A percentile compares a stretch with the other conserved stretches of the same genome.
phyloP scores from a whole-genome alignment of 768 basidiomycete genomes.

The Pulveroboletus sp. region DNA sequence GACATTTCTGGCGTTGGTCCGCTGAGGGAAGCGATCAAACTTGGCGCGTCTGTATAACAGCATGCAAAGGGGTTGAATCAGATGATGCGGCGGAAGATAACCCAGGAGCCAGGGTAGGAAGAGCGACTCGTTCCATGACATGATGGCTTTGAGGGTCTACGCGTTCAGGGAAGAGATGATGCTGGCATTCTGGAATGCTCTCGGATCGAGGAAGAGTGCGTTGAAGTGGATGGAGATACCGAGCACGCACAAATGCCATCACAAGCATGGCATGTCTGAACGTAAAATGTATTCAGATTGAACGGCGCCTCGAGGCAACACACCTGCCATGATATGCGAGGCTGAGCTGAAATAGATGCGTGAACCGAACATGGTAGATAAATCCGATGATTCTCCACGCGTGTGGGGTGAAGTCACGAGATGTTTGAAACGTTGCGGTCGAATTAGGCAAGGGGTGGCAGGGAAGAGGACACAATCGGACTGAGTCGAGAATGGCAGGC shows the following conservation, averaged over 20 bases:
- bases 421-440: constrained; percentile 12
- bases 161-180: not conserved
- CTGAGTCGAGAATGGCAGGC: constrained; percentile 10
- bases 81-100: constrained; percentile 2
- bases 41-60: not conserved
- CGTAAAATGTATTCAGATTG: constrained; percentile 18
- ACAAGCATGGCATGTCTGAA: constrained; percentile 5
- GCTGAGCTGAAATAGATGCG: constrained; percentile 12
- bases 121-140: not conserved
- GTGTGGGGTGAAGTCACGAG: constrained; percentile 27
- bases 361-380: constrained; percentile 16
- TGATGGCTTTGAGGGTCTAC: not conserved
- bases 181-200: not conserved
- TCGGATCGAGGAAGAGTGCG: not conserved
- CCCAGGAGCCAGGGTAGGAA: constrained; percentile 18
- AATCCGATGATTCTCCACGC: constrained; percentile 27
- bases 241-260: constrained; percentile 21
- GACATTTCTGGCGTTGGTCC: not conserved
- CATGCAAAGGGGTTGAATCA: constrained; percentile 8
- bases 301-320: constrained; percentile 8
- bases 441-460: constrained; percentile 13
- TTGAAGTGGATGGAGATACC: constrained; percentile 14
- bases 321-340: constrained; percentile 26
- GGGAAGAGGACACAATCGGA: constrained; percentile 3
- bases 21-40: not conserved